phyloP scores from a whole-genome alignment of 164 flowering plant genomes.

The Amborella trichopoda region DNA sequence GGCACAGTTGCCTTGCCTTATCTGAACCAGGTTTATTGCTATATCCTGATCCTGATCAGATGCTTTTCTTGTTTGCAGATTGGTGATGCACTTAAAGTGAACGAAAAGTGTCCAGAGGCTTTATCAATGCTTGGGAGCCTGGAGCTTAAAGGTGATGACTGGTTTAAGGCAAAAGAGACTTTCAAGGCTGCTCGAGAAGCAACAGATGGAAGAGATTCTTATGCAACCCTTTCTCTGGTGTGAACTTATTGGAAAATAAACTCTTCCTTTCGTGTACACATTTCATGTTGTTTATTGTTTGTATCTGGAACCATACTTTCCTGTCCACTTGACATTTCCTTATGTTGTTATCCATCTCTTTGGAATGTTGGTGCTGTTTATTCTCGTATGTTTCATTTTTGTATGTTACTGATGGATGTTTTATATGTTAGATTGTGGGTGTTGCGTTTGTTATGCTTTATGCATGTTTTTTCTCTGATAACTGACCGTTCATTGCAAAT shows the following conservation, averaged over 20 bases:
- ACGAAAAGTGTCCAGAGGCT: conserved; percentile 83
- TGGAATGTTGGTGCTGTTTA: too few species aligned
- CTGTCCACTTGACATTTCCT: too few species aligned
- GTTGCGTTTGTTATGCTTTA: too few species aligned
- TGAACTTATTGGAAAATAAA: too few species aligned
- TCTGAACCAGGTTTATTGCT: neutral
- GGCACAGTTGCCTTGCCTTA: neutral
- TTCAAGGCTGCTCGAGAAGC: conserved; percentile 81
- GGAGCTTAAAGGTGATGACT: conserved; percentile 95
- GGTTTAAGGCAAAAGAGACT: conserved; percentile 98
- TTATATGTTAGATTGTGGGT: too few species aligned
- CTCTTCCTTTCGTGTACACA: too few species aligned
- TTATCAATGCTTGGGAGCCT: conserved; percentile 80
- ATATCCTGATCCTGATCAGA: neutral
- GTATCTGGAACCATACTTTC: too few species aligned
- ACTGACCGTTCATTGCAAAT: neutral
- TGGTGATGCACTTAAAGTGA: conserved; percentile 74
- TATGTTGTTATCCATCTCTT: too few species aligned
- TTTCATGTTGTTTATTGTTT: too few species aligned
- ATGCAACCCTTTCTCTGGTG: conserved; percentile 82
- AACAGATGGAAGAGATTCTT: conserved; percentile 85
- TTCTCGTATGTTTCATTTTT: too few species aligned
- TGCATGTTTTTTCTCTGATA: neutral
- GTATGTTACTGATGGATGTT: too few species aligned
- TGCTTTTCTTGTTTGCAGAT: conserved; percentile 30